phyloP scores from a whole-genome alignment of 2,329 filamentous ascomycete species.

The Cladophialophora bantiana region DNA sequence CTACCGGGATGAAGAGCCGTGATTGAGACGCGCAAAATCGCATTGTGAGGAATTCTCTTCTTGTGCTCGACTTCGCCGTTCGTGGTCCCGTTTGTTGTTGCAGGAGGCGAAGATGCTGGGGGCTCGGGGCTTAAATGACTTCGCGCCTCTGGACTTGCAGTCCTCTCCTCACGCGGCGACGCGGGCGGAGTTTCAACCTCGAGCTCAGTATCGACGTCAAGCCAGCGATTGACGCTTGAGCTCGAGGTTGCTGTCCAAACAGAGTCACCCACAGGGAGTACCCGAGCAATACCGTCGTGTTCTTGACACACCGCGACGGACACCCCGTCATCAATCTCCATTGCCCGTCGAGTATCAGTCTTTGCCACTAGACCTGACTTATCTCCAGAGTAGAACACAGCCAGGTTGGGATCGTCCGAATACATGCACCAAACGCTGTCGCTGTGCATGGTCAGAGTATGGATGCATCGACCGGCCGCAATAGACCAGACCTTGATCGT shows the following conservation, averaged over 20 bases:
- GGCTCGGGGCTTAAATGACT: constrained; percentile 33
- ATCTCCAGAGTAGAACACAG: constrained; percentile 93
- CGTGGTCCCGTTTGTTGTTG: constrained; percentile 39
- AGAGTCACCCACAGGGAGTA: constrained; percentile 71
- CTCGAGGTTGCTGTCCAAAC: constrained; percentile 90
- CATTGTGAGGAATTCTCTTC: constrained; percentile 75
- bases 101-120: constrained; percentile 42
- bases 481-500: constrained; percentile 99
- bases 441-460: constrained; percentile 98
- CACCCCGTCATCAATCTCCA: constrained; percentile 83
- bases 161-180: constrained; percentile 64
- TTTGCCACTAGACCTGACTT: constrained; percentile 93
- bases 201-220: constrained; percentile 78
- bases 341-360: constrained; percentile 81
- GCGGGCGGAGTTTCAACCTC: constrained; percentile 64
- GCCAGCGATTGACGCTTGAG: constrained; percentile 92
- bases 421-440: constrained; percentile 97
- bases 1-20: constrained; percentile 76
- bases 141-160: constrained; percentile 48
- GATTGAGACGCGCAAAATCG: constrained; percentile 82
- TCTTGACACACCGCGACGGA: constrained; percentile 93
- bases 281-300: constrained; percentile 72
- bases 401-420: constrained; percentile 83
- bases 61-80: constrained; percentile 42
- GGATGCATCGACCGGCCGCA: constrained; percentile 92